Evolutionary conservation across 441 rosid species (phyloP), one percentile per base, ranked within the genome.

Genomic region (Adansonia grandidieri): DNA sequence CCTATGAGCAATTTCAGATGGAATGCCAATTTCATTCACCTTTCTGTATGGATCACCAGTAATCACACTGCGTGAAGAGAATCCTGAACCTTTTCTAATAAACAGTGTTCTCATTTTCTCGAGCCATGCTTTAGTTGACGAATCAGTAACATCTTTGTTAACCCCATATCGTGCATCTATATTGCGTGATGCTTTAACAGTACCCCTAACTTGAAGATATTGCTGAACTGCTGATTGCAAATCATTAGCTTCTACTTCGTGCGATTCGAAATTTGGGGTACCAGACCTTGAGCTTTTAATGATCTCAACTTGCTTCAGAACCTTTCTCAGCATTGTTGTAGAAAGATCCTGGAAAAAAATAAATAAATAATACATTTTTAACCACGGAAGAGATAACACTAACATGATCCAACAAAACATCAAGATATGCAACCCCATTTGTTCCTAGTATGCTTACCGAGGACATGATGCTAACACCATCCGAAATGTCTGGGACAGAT

Each of bases 1-100:
- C 58, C 93, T 82, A 68, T 89, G 98, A 1, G 99, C 99, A 75
- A 96, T 83, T 73, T 94, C 99, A 58, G 67, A 80, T 11, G 98
- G 99, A 37, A 94, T 84, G 0, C 98, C 99, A 80, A 96, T 91
- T 77, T 94, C 94, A 78, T 90, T 89, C 10, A 94, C 99, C 67
- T 60, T 80, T 70, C 88, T 91, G 76, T 89, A 96, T 3, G 97
- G 87, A 84, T 96, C 99, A 54, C 99, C 99, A 44, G 99, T 93
- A 72, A 96, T 93, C 80, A 96, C 98, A 83, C 92, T 88, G n/a
- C 99, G 95, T 15, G 99, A 96, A 67, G 98, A 94, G 74, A 94
- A 96, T 50, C 99, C 99, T 51, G 95, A 94, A 42, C 99, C 97
- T 83, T 96, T 96, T 48, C 92, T 92, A 5, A 96, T 94, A 82